Evolutionary conservation across 371 early-diverging fungal genomes (phyloP).

Genomic region (Zancudomyces culisetae): DNA sequence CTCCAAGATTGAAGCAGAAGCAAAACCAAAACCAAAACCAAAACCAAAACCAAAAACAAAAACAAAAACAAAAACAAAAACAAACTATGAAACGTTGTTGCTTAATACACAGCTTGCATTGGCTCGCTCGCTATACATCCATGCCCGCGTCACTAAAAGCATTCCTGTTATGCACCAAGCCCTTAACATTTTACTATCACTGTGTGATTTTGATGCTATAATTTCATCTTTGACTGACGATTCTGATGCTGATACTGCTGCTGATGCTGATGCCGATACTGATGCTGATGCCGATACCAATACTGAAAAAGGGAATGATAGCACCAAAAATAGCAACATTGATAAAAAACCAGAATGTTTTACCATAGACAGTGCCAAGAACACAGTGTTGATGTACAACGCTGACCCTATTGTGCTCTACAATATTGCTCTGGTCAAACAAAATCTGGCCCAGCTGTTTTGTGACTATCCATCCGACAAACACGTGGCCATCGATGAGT

Average conservation of each 20-base stretch:
- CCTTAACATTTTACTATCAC: constrained; percentile 19
- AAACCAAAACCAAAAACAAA: too few species aligned
- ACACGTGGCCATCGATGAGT: too few species aligned
- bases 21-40: too few species aligned
- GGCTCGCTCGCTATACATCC: constrained; percentile 60
- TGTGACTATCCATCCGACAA: constrained; percentile 45
- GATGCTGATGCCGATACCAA: neutral
- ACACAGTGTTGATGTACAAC: constrained; percentile 21
- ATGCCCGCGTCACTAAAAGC: constrained; percentile 52
- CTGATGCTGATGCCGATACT: neutral
- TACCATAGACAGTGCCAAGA: neutral
- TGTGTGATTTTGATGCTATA: too few species aligned
- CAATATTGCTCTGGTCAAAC: constrained; percentile 66
- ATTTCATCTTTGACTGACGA: constrained; percentile 26
- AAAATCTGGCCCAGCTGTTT: constrained; percentile 59
- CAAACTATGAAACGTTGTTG: neutral
- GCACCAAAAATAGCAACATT: neutral
- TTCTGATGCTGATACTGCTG: constrained; percentile 5
- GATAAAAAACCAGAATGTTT: neutral
- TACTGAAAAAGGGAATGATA: neutral
- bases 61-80: neutral
- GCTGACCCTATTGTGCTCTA: constrained; percentile 43
- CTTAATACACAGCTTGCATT: constrained; percentile 33
- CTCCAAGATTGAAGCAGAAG: neutral
- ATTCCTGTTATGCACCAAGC: constrained; percentile 43